These are phyloP conservation scores for Lycium ferocissimum DNA, from an alignment of 257 asterid genomes.

Conservation along the genomic window DNA sequence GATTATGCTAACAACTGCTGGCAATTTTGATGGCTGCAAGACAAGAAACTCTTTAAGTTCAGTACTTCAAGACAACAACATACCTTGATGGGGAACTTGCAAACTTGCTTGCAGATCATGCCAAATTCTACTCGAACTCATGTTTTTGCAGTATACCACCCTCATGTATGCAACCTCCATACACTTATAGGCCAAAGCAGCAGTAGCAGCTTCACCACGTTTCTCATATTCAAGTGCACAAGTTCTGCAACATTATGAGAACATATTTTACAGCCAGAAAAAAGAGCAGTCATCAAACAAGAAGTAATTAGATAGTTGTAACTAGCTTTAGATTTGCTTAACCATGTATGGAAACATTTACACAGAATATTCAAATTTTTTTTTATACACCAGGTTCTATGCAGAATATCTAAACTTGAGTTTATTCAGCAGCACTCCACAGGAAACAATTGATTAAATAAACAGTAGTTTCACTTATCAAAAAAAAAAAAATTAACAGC, in stretches of 20 bases:
- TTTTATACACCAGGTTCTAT: constrained; percentile 10
- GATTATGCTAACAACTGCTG: background rate
- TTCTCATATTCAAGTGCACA: constrained; percentile 81
- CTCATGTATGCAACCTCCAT: constrained; percentile 88
- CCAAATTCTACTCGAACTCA: constrained; percentile 56
- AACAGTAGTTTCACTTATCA: background rate
- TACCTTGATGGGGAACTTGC: constrained; percentile 81
- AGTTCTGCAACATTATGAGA: constrained; percentile 57
- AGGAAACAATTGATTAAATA: constrained; percentile 7
- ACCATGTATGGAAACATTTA: background rate
- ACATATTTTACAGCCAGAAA: constrained; percentile 38
- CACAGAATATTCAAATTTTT: background rate
- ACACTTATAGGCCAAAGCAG: constrained; percentile 91
- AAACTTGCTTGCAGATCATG: constrained; percentile 75
- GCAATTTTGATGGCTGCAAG: background rate
- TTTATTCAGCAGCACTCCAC: background rate
- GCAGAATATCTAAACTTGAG: background rate
- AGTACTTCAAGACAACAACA: constrained; percentile 10
- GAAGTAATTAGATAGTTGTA: constrained; percentile 3
- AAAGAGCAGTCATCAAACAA: constrained; percentile 22
- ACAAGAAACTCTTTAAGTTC: constrained; percentile 2
- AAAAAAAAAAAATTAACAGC: background rate
- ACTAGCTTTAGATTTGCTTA: constrained; percentile 16
- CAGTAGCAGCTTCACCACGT: constrained; percentile 73
- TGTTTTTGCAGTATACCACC: constrained; percentile 73